Base-by-base conservation (phyloP, 1,284 basidiomycete genomes). In the Papiliotrema laurentii region DNA sequence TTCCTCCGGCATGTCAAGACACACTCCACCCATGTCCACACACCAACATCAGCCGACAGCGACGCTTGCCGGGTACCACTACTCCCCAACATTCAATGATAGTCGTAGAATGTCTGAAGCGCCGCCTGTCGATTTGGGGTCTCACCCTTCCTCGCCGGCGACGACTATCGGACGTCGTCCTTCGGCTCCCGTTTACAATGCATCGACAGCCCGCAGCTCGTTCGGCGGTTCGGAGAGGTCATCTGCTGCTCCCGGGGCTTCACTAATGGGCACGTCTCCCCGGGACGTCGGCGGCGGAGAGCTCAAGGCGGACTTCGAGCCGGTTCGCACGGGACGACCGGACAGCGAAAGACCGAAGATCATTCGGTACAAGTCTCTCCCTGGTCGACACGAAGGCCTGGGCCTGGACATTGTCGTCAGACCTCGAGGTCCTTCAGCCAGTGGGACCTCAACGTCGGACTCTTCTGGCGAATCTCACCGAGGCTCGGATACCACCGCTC, bases 21-120 rank as follows among this genome's bases (percentile, higher is more conserved):
- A 47, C 4, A 26, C 16, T 7, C 24, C 45, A 6, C 6, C 2
- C n/a, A 11, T 27, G n/a, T 4, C 6, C 5, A 16, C 14, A 10
- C 7, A 31, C 5, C 18, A 37, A n/a, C n/a, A n/a, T n/a, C 31
- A 35, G 3, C 37, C 43, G 16, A 3, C 24, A 11, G 51, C 51
- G 2, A 53, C 51, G 2, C 28, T 34, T 18, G 25, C 47, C n/a
- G 39, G 43, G 2, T 53, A 53, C 33, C 51, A 50, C 31, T 53
- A 53, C 35, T 45, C 47, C 7, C 47, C 51, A 5, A 46, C 37
- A 4, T 33, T 37, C 18, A 34, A 41, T n/a, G 51, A 53, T 11
- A 36, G 43, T 2, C 41, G 51, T 2, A 35, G 51, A 21, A 49
- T 49, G 43, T 53, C 51, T 5, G 51, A 53, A 21, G 47, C 47